Evolutionary conservation across 1,284 basidiomycete species (phyloP), one percentile per base, ranked within the genome.

Genomic region (Ustilago curta): DNA sequence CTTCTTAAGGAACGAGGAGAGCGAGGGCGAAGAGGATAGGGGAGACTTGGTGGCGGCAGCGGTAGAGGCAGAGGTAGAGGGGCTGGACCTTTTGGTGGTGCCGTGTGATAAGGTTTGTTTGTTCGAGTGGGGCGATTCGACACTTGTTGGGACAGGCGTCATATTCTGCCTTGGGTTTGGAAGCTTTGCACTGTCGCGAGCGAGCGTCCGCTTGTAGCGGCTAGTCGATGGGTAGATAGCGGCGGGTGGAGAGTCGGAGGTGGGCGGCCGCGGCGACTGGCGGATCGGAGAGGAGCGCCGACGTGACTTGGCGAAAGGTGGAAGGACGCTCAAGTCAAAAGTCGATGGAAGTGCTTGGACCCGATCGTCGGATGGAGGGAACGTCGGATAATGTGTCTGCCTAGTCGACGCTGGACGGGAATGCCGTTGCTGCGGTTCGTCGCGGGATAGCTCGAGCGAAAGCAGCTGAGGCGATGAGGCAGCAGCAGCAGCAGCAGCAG

Each of bases 1-100:
- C 70, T 78, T 78, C 21, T 70, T 74, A 40, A 68, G 39, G 14
- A 72, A 63, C 8, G 66, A 29, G 12, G 75, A 70, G 43, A 76
- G 70, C 18, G 58, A 63, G 7, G 74, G 62, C 16, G 73, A 71
- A 31, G 70, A 63, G 19, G 52, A 40, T 19, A 58, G 58, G 2
- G 57, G 61, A 18, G 69, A 51, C 23, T 60, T 61, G 57, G 60
- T 14, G 21, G 56, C 49, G 39, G 27, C 27, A 27, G 27, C 27
- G 27, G 40, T 14, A 37, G 35, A 12, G 11, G 35, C 12, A 37
- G 35, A 9, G 35, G 35, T 3, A 37, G 35, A 37, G 35, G 35
- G 12, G 47, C 25, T 39, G 45, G 59, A 57, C 21, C 45, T 29
- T 40, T 62, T 64, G 39, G 16, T 31, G 56, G 21, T 42, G 43